Evolutionary conservation across 2,329 filamentous ascomycete genomes (phyloP), one percentile per base, ranked within the genome.

Genomic region (Fusarium sp.): DNA sequence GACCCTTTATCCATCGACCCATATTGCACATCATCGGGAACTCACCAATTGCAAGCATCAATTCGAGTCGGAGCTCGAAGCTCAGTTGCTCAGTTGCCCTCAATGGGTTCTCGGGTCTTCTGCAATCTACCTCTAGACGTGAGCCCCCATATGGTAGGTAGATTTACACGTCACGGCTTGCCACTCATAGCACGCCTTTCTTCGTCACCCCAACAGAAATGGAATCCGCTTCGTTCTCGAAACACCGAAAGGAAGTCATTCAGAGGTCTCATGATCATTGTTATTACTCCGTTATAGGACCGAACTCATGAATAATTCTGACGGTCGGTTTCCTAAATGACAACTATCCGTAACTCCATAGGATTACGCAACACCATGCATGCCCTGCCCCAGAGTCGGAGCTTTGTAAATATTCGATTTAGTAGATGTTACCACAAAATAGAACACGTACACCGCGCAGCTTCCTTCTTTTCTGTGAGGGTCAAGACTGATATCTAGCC

Each of bases 191-290:
- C 25, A 42, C 32, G 40, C 34, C 38, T 27, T 44, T 47, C 43
- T 30, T 65, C 50, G 24, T 22, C 30, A 43, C 43, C 42, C 43
- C n/a, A 65, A 59, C 24, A 45, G 56, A 63, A 55, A 42, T 18
- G 25, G 51, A 59, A 57, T 49, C 59, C 61, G 60, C 57, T 63
- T 51, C 42, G 56, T 65, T 72, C 68, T 34, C 63, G 61, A 72
- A 69, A 59, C 27, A 38, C 18, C 55, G 16, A 40, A 25, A 44
- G 25, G 42, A 44, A 51, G 40, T 55, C 42, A 52, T 24, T n/a
- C 18, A n/a, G 22, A 58, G 61, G 55, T 64, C 72, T 42, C 66
- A 60, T 73, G 72, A 74, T 61, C 63, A 30, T 55, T 59, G 20
- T 15, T 18, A n/a, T 30, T 56, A 53, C 53, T 51, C 63, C 52